Evolutionary conservation across 495 filamentous ascomycete genomes (phyloP).

Genomic region (Aspergillus mulundensis): DNA sequence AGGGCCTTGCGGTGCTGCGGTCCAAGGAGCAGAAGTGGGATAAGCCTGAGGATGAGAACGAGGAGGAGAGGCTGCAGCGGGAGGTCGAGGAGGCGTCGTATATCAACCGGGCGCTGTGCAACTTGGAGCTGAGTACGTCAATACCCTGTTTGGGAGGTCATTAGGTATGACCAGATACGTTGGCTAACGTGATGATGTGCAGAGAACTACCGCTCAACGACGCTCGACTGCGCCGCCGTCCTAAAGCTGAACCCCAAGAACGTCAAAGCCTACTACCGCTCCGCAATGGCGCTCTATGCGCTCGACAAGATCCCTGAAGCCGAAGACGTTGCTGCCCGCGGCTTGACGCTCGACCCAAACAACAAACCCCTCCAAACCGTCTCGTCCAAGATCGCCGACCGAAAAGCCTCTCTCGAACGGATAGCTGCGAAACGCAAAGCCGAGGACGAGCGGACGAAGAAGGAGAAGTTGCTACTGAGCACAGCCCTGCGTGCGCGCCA

Average conservation of each 20-base stretch:
- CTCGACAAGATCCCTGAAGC: conserved; percentile 72
- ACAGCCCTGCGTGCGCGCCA: conserved; percentile 71
- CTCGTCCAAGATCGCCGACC: conserved; percentile 51
- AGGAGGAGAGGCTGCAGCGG: conserved; percentile 55
- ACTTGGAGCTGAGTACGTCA: conserved; percentile 65
- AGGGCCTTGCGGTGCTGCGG: conserved; percentile 66
- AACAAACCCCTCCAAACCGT: conserved; percentile 56
- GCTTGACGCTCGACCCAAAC: conserved; percentile 60
- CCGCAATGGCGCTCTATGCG: conserved; percentile 66
- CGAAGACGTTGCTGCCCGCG: conserved; percentile 65
- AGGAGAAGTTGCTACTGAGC: conserved; percentile 55
- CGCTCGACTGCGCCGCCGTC: conserved; percentile 73
- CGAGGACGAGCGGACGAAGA: conserved; percentile 49
- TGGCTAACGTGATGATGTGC: conserved; percentile 13
- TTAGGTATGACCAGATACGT: no score
- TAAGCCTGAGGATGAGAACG: conserved; percentile 40
- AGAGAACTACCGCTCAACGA: conserved; percentile 83
- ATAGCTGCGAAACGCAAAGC: conserved; percentile 36
- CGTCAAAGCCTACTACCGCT: conserved; percentile 86
- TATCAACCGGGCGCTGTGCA: conserved; percentile 82
- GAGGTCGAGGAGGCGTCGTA: conserved; percentile 69
- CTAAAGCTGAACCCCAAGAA: conserved; percentile 73
- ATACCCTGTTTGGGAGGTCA: no score
- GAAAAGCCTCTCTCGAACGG: conserved; percentile 37
- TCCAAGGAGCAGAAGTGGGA: conserved; percentile 53